These are phyloP conservation scores for Fusarium sacchari DNA, from an alignment of 2,329 filamentous ascomycete species.

Conservation along the genomic window DNA sequence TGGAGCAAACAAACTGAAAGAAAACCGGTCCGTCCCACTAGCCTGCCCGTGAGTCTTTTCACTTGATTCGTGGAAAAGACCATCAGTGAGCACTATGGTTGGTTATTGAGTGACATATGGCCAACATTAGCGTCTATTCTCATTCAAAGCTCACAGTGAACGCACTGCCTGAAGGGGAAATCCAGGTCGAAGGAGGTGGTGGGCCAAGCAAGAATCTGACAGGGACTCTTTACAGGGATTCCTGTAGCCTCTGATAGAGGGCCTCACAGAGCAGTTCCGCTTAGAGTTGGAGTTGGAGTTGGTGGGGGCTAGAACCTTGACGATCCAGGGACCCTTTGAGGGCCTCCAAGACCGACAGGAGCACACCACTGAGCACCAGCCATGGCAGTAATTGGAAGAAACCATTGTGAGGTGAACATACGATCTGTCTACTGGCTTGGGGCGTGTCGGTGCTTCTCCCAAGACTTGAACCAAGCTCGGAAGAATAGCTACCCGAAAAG, in stretches of 20 bases:
- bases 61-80: conserved; percentile 11
- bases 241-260: conserved; percentile 19
- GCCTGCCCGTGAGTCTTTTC: conserved; percentile 23
- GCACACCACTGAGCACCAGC: conserved; percentile 31
- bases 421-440: conserved; percentile 29
- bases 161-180: conserved; percentile 36
- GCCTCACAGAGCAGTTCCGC: conserved; percentile 33
- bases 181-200: conserved; percentile 32
- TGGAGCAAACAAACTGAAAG: conserved; percentile 19
- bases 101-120: conserved; percentile 24
- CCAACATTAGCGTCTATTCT: conserved; percentile 14
- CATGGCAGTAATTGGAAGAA: conserved; percentile 13
- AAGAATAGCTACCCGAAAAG: conserved; percentile 13
- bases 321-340: conserved; percentile 32
- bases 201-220: conserved; percentile 28
- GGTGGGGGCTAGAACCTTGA: conserved; percentile 41
- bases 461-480: conserved; percentile 18
- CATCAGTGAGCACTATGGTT: conserved; percentile 33
- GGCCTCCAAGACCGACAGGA: conserved; percentile 7
- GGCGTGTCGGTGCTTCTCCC: conserved; percentile 10
- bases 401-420: conserved; percentile 33
- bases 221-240: conserved; percentile 31
- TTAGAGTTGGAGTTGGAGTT: neutral
- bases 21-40: conserved; percentile 46
- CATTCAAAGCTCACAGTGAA: conserved; percentile 2